Evolutionary conservation across 2,329 filamentous ascomycete species (phyloP).

Genomic region (Botrytis elliptica): DNA sequence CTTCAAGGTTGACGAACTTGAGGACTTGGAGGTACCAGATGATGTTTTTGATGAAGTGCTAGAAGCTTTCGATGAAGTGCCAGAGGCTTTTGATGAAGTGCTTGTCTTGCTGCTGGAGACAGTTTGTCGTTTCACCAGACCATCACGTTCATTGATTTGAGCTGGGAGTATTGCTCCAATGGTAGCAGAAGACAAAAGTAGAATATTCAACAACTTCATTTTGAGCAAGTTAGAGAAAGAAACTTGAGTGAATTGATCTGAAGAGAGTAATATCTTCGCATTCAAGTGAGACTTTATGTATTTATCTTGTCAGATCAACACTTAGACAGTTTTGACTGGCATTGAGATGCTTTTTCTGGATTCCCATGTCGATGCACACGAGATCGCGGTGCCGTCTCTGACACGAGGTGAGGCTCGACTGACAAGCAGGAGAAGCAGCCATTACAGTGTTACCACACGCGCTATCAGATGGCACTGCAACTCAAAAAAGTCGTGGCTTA

Average conservation of each 20-base stretch:
- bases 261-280: conserved; percentile 15
- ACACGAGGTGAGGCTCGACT: conserved; percentile 18
- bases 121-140: background rate
- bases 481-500: background rate
- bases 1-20: background rate
- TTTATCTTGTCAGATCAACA: conserved; percentile 17
- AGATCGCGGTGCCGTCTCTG: conserved; percentile 13
- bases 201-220: conserved; percentile 21
- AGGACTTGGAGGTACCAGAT: background rate
- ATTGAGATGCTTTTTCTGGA: background rate
- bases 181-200: conserved; percentile 15
- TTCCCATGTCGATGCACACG: conserved; percentile 3
- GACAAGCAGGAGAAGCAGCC: background rate
- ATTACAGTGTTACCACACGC: background rate
- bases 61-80: background rate
- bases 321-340: background rate
- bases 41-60: background rate
- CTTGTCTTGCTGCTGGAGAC: background rate
- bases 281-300: conserved; percentile 15
- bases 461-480: conserved; percentile 1
- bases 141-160: conserved; percentile 12
- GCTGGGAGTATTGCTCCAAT: conserved; percentile 8
- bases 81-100: background rate
- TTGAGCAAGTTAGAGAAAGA: conserved; percentile 21
- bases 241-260: conserved; percentile 16